These are phyloP conservation scores for Inga leiocalycina DNA, from an alignment of 306 rosid species.

Conservation along the genomic window DNA sequence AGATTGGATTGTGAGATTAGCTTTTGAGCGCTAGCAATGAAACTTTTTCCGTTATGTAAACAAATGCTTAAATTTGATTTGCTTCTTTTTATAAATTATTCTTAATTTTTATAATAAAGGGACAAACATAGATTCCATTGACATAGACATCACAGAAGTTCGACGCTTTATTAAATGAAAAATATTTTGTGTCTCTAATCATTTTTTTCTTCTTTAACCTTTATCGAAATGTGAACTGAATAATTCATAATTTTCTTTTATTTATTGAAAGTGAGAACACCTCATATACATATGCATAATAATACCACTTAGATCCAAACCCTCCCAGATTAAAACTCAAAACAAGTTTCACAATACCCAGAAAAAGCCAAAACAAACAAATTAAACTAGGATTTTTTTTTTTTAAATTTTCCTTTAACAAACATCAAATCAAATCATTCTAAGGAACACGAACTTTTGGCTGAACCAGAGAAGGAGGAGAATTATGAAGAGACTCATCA, in stretches of 20 bases:
- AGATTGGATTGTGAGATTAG: not conserved
- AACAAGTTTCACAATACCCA: not conserved
- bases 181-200: not conserved
- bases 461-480: conserved; percentile 24
- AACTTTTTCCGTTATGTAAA: not conserved
- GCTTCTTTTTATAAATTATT: not conserved
- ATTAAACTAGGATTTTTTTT: not conserved
- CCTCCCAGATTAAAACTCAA: not conserved
- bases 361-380: not conserved
- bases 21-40: not conserved
- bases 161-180: not conserved
- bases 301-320: not conserved
- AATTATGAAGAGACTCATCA: conserved; percentile 30
- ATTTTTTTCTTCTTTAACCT: not conserved
- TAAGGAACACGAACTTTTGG: not conserved
- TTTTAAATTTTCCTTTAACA: not conserved
- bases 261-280: not conserved
- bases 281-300: not conserved
- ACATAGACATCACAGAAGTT: not conserved
- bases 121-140: not conserved
- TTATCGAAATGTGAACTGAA: not conserved
- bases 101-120: not conserved
- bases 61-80: not conserved
- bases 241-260: not conserved
- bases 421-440: not conserved